phyloP scores from a whole-genome alignment of 345 rosid genomes.

The Cardamine chenopodiifolia region DNA sequence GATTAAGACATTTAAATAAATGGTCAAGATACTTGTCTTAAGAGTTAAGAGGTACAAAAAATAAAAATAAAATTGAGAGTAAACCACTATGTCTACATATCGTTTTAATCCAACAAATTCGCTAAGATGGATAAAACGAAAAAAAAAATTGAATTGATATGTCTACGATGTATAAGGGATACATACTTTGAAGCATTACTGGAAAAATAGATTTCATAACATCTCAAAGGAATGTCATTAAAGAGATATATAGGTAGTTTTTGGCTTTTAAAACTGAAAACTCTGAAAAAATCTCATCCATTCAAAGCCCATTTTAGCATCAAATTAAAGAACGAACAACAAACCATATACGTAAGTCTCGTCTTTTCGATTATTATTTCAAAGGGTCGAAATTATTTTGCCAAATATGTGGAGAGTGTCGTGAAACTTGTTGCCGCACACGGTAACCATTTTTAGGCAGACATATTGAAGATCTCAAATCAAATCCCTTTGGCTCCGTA shows the following conservation, averaged over 20 bases:
- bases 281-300: not conserved
- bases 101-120: not conserved
- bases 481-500: conserved; percentile 41
- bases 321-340: not conserved
- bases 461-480: conserved; percentile 38
- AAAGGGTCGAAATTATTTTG: conserved; percentile 24
- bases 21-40: not conserved
- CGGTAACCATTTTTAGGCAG: conserved; percentile 37
- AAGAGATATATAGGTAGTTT: not conserved
- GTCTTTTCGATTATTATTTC: conserved; percentile 23
- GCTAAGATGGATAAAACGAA: not conserved
- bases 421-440: conserved; percentile 28
- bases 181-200: not conserved
- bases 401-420: conserved; percentile 22
- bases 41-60: too few species aligned
- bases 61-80: not conserved
- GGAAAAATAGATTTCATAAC: not conserved
- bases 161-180: not conserved
- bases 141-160: not conserved
- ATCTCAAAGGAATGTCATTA: not conserved
- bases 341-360: not conserved
- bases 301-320: not conserved
- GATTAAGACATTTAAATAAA: not conserved
- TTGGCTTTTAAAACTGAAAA: not conserved
- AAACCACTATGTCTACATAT: not conserved